These are phyloP conservation scores for Rutstroemia sydowiana DNA, from an alignment of 2,329 filamentous ascomycete genomes.

Conservation along the genomic window DNA sequence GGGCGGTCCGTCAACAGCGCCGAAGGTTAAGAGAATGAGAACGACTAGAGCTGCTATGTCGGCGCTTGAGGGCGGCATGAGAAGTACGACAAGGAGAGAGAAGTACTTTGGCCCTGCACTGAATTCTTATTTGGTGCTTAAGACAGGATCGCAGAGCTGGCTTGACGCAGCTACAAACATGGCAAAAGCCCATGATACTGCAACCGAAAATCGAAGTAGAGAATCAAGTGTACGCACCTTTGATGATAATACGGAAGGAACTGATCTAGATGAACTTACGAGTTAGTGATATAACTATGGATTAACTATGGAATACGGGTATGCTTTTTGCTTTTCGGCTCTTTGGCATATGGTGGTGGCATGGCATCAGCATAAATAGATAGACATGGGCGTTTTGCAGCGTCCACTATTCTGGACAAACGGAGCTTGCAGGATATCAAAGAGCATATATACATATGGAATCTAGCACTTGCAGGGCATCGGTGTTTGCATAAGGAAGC, in stretches of 20 bases:
- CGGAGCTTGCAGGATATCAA: too few species aligned
- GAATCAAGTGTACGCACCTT: conserved; percentile 5
- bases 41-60: conserved; percentile 69
- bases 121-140: conserved; percentile 54
- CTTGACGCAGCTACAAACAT: conserved; percentile 16
- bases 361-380: too few species aligned
- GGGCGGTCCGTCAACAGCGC: conserved; percentile 35
- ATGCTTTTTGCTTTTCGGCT: too few species aligned
- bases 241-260: neutral
- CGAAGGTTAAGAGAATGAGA: conserved; percentile 48
- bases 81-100: conserved; percentile 60
- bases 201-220: conserved; percentile 1
- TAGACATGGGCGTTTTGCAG: too few species aligned
- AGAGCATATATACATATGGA: too few species aligned
- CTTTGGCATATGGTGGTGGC: too few species aligned
- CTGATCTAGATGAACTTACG: conserved; percentile 4
- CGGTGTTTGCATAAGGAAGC: too few species aligned
- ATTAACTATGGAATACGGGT: too few species aligned
- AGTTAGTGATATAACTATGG: neutral
- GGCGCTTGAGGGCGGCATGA: conserved; percentile 67
- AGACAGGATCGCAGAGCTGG: conserved; percentile 44
- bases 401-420: too few species aligned
- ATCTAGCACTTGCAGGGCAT: too few species aligned
- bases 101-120: conserved; percentile 61
- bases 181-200: neutral